Base-by-base conservation (phyloP, 202 grass and related monocot genomes). In the Digitaria exilis region DNA sequence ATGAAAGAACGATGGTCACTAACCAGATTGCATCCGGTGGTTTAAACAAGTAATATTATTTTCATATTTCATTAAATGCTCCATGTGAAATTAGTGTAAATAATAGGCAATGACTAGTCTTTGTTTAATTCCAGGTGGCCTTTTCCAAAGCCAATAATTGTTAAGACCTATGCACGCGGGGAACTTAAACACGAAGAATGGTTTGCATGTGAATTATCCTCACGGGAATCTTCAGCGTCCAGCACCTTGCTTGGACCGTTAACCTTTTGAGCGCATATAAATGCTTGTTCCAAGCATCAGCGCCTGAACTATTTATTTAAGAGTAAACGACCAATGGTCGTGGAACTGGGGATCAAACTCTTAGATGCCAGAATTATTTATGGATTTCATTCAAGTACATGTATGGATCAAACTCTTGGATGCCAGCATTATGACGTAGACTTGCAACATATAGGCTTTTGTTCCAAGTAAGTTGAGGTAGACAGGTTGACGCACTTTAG, bases 61-160 rank as follows among this genome's bases (percentile, higher is more conserved):
- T 22, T 2, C 34, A n/a, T 66, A 41, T 39, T 41, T 12, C 4
- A n/a, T 22, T n/a, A 41, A 41, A 41, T 8, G 2, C 16, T 4
- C 9, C 8, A 67, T 66, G 16, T 66, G 31, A 15, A 65, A 65
- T 41, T 41, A 41, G 18, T 37, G 28, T 21, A 35, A 14, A 64
- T 32, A 19, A 34, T 17, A 34, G 29, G 61, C 29, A 64, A 34
- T 66, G 64, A 39, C 34, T 22, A 66, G 18, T 11, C 9, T 66
- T 9, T 12, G 32, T 66, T 66, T 66, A 65, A 35, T 66, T 66
- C 19, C 64, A 66, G 64, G 9, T 66, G 64, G 64, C 64, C 64
- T 41, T 66, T 66, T 66, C 34, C 64, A 12, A 66, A 41, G 9
- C 64, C 64, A 41, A 66, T 12, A 66, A 66, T 66, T 66, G 34